Evolutionary conservation across 2,329 filamentous ascomycete species (phyloP).

Genomic region (Aspergillus terreus): DNA sequence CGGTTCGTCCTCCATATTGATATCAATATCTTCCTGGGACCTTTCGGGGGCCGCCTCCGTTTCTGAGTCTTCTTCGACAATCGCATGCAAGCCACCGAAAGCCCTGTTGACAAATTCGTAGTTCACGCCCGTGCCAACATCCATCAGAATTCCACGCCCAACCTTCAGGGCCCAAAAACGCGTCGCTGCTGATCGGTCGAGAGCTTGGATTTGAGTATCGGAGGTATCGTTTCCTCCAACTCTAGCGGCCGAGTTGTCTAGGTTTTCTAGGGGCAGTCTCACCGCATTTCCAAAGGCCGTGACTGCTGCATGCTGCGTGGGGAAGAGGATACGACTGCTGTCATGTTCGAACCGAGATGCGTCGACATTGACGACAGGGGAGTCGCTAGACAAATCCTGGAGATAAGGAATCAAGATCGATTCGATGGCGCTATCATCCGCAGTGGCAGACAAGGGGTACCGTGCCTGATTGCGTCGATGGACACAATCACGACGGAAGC

Average conservation of each 20-base stretch:
- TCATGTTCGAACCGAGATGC: conserved; percentile 57
- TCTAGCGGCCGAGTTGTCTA: conserved; percentile 39
- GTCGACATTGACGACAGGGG: conserved; percentile 54
- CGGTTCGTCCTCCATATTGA: conserved; percentile 43
- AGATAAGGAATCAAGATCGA: conserved; percentile 58
- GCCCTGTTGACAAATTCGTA: conserved; percentile 57
- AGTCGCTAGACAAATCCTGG: conserved; percentile 48
- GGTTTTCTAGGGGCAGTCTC: conserved; percentile 50
- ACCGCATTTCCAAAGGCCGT: conserved; percentile 54
- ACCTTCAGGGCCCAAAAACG: conserved; percentile 60
- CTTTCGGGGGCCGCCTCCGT: conserved; percentile 42
- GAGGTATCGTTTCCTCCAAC: conserved; percentile 15
- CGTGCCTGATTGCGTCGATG: conserved; percentile 41
- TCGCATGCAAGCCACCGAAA: conserved; percentile 57
- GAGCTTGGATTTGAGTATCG: conserved; percentile 25
- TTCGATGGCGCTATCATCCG: conserved; percentile 53
- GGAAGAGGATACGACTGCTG: conserved; percentile 50
- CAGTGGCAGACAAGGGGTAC: conserved; percentile 51
- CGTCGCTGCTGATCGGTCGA: conserved; percentile 31
- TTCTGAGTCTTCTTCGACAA: conserved; percentile 34
- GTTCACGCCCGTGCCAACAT: conserved; percentile 53
- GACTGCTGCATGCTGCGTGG: conserved; percentile 53
- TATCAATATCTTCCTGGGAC: conserved; percentile 47
- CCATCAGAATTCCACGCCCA: conserved; percentile 57
- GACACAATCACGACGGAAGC: conserved; percentile 49